phyloP scores from a whole-genome alignment of 371 early-diverging fungal genomes.

The Circinella umbellata region DNA sequence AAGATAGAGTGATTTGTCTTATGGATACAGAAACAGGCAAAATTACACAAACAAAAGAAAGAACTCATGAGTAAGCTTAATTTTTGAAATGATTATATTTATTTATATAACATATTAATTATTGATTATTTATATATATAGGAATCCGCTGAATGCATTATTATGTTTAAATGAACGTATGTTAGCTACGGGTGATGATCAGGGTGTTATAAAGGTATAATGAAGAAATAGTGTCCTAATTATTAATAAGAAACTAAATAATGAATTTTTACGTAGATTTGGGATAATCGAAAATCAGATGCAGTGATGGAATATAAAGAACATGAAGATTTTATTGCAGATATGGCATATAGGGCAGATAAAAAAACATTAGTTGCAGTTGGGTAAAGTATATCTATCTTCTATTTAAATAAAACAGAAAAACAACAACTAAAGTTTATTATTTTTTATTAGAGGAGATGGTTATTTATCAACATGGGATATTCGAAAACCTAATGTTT shows the following conservation, averaged over 20 bases:
- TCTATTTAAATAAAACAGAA: not conserved
- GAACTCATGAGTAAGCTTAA: constrained; percentile 78
- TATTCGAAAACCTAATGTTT: constrained; percentile 78
- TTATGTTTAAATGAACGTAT: constrained; percentile 68
- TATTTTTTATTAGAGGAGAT: constrained; percentile 72
- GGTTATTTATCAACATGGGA: constrained; percentile 91
- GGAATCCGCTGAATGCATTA: constrained; percentile 77
- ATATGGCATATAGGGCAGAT: constrained; percentile 68
- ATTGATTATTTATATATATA: constrained; percentile 20
- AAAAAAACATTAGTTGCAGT: constrained; percentile 75
- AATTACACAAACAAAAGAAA: constrained; percentile 57
- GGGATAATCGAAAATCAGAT: constrained; percentile 83
- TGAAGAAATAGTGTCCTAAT: too few relatives aligned
- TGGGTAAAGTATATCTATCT: constrained; percentile 39
- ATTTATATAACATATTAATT: not conserved
- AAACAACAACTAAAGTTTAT: not conserved
- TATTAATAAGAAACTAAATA: not conserved
- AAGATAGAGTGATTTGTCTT: constrained; percentile 77
- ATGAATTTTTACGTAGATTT: constrained; percentile 55
- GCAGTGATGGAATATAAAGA: constrained; percentile 73
- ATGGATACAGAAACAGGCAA: constrained; percentile 75
- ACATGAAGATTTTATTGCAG: constrained; percentile 89
- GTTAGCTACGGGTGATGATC: constrained; percentile 91
- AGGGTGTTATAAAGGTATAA: constrained; percentile 82
- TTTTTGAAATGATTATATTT: too few relatives aligned